Conservation (phyloP, 2,329 filamentous ascomycete genomes). For the Penicillium occitanis region DNA sequence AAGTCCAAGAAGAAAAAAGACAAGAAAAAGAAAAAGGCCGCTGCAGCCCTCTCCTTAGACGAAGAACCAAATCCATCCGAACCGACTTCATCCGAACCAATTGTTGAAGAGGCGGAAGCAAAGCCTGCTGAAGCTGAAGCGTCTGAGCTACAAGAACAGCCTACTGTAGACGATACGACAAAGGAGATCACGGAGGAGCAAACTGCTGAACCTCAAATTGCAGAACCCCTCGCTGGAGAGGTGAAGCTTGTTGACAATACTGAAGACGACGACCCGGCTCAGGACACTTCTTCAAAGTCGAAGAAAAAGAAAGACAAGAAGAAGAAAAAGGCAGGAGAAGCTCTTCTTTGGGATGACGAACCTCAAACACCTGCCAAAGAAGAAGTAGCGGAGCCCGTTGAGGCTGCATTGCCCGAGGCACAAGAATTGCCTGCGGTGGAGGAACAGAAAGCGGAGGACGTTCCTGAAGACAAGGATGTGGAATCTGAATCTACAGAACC, state of each 20-base stretch:
- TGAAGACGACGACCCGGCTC: background rate
- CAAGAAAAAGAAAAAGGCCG: slow-evolving; percentile 39
- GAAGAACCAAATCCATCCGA: background rate
- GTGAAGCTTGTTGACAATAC: background rate
- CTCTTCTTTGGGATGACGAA: slow-evolving; percentile 26
- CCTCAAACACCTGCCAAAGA: slow-evolving; percentile 17
- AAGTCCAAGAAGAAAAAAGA: slow-evolving; percentile 35
- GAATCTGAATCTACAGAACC: background rate
- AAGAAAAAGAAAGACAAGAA: slow-evolving; percentile 43
- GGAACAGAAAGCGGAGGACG: background rate
- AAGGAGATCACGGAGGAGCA: background rate
- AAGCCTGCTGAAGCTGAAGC: background rate
- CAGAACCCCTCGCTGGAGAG: background rate
- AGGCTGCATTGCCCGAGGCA: background rate
- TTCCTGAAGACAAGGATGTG: background rate
- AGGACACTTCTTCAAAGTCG: slow-evolving; percentile 22
- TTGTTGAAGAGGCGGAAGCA: background rate
- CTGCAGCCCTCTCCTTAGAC: background rate
- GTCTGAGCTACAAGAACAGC: background rate
- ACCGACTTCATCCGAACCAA: background rate
- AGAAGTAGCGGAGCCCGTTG: background rate
- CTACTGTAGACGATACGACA: background rate
- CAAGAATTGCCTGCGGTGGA: background rate
- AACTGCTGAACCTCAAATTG: background rate
- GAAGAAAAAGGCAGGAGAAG: slow-evolving; percentile 26